Evolutionary conservation across 2,329 filamentous ascomycete genomes (phyloP).

Genomic region (Colletotrichum abscissum): DNA sequence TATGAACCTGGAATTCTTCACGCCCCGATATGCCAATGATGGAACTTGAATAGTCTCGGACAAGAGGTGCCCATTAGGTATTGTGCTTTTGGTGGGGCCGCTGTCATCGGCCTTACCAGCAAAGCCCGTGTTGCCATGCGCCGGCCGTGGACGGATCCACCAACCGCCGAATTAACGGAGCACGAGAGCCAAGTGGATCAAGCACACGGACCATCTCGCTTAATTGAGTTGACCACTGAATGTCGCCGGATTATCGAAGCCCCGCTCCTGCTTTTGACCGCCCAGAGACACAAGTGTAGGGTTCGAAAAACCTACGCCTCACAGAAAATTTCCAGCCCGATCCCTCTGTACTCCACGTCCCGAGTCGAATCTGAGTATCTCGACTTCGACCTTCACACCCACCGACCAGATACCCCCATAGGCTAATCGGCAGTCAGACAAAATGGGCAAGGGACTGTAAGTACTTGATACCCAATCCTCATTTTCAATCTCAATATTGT

Average conservation of each 20-base stretch:
- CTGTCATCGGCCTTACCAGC: neutral
- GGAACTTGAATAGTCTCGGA: neutral
- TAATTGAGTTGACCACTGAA: neutral
- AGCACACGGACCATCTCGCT: slow-evolving; percentile 25
- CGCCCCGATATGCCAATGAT: neutral
- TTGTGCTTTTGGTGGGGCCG: neutral
- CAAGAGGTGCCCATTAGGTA: neutral
- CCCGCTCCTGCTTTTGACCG: slow-evolving; percentile 3
- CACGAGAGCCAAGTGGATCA: neutral
- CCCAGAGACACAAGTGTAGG: slow-evolving; percentile 8
- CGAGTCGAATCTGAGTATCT: slow-evolving; percentile 1
- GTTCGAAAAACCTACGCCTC: slow-evolving; percentile 30
- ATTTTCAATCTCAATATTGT: neutral
- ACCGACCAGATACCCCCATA: slow-evolving; percentile 36
- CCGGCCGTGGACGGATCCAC: neutral
- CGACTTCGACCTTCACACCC: slow-evolving; percentile 32
- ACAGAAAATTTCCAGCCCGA: slow-evolving; percentile 1
- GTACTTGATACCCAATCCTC: slow-evolving; percentile 41
- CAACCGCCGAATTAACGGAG: neutral
- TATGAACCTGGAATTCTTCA: neutral
- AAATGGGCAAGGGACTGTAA: slow-evolving; percentile 75
- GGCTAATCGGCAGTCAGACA: slow-evolving; percentile 49
- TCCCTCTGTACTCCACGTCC: slow-evolving; percentile 21
- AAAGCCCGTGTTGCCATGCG: neutral
- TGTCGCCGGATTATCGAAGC: slow-evolving; percentile 17